Percentiles rank a stretch among this genome's conserved stretches.
Evolutionary conservation across 441 rosid species (phyloP).

Genomic region (Croton setiger): DNA sequence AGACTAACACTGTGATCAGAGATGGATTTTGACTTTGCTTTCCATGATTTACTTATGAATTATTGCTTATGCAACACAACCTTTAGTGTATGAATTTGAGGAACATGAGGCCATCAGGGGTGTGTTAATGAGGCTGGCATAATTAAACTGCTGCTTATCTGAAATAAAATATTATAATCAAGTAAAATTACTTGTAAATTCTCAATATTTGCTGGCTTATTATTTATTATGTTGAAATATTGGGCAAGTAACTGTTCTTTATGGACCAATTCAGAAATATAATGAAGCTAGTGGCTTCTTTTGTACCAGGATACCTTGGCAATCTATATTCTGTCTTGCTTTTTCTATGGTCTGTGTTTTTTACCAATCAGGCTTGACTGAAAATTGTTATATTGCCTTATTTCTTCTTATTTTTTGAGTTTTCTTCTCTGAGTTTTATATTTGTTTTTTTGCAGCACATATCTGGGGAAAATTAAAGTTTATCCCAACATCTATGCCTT

Average conservation of each 20-base stretch:
- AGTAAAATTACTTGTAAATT: not conserved
- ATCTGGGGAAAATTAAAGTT: conserved; percentile 73
- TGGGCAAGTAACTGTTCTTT: not conserved
- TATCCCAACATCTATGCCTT: conserved; percentile 68
- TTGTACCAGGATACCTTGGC: not conserved
- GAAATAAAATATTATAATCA: not conserved
- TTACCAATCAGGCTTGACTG: no score
- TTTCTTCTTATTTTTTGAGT: not conserved
- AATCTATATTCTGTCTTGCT: not conserved
- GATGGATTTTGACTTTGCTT: not conserved
- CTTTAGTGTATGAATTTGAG: not conserved
- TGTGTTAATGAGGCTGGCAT: conserved; percentile 1
- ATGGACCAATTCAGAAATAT: conserved; percentile 1
- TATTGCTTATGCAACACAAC: not conserved
- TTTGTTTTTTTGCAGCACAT: conserved; percentile 48
- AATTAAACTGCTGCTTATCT: not conserved
- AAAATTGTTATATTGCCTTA: not conserved
- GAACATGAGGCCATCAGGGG: not conserved
- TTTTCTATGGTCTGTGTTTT: not conserved
- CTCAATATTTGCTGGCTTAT: not conserved
- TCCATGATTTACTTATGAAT: not conserved
- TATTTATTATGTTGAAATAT: not conserved
- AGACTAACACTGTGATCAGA: not conserved
- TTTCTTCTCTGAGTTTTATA: not conserved
- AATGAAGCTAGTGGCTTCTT: not conserved